Evolutionary conservation across 352 stramenopile species (phyloP).

Genomic region (Pythium dissotocum): DNA sequence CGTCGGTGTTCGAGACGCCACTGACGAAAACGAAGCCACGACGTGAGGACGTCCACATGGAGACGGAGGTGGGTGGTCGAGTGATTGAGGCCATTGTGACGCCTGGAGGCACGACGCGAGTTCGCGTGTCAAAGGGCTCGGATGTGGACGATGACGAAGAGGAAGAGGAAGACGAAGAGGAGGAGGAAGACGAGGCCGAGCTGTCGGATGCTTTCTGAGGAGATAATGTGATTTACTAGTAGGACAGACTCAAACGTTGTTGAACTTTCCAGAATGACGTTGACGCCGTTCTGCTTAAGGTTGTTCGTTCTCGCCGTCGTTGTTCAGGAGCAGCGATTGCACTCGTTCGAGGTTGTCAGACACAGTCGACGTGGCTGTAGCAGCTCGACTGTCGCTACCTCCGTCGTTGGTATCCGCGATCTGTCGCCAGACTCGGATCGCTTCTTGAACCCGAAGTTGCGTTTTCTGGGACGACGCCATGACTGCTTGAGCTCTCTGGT

Average conservation of each 20-base stretch:
- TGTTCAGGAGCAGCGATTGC: not conserved
- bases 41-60: constrained; percentile 41
- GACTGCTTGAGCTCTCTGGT: constrained; percentile 55
- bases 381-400: not conserved
- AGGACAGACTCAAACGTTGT: not conserved
- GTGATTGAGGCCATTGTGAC: constrained; percentile 58
- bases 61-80: constrained; percentile 44
- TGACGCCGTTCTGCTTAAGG: not conserved
- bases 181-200: constrained; percentile 36
- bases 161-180: constrained; percentile 34
- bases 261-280: not conserved
- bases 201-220: constrained; percentile 22
- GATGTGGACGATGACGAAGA: constrained; percentile 17
- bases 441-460: not conserved
- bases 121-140: constrained; percentile 54
- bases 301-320: not conserved
- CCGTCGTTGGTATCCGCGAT: not conserved
- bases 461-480: constrained; percentile 22
- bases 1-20: constrained; percentile 15
- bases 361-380: not conserved
- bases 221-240: not conserved
- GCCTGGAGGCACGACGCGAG: constrained; percentile 59
- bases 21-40: constrained; percentile 33
- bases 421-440: constrained; percentile 7
- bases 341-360: constrained; percentile 7